These are phyloP conservation scores for Cladorrhinum samala DNA, from an alignment of 495 filamentous ascomycete genomes.

Conservation along the genomic window DNA sequence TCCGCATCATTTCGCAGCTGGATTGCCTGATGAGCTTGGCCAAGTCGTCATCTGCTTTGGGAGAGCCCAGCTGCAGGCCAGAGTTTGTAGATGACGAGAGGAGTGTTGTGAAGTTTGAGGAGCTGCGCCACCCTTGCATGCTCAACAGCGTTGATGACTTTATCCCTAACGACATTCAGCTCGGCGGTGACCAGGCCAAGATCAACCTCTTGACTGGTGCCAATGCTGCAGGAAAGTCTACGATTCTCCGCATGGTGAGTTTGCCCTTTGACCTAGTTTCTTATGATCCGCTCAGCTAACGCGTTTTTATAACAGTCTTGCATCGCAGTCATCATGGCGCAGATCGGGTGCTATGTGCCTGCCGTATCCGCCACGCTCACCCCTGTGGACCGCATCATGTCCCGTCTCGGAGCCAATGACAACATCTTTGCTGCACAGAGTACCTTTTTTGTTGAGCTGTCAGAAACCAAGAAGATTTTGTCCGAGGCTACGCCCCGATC, in stretches of 20 bases:
- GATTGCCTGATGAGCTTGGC: constrained; percentile 93
- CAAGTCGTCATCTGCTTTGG: constrained; percentile 75
- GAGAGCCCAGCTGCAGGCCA: constrained; percentile 83
- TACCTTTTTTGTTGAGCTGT: constrained; percentile 97
- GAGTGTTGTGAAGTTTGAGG: constrained; percentile 82
- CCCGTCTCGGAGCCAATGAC: constrained; percentile 94
- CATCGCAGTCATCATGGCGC: constrained; percentile 96
- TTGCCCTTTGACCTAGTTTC: background rate
- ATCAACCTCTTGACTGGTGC: constrained; percentile 93
- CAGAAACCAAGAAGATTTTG: constrained; percentile 97
- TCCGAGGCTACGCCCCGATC: constrained; percentile 90
- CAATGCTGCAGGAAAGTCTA: constrained; percentile 97
- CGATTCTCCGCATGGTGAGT: constrained; percentile 89
- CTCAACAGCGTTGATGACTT: constrained; percentile 83
- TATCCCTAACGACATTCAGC: constrained; percentile 89
- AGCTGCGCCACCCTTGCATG: constrained; percentile 93
- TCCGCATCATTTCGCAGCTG: constrained; percentile 81
- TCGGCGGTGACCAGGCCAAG: constrained; percentile 74
- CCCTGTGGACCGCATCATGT: constrained; percentile 97
- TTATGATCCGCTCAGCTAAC: constrained; percentile 5
- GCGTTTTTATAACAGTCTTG: constrained; percentile 48
- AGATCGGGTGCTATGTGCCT: constrained; percentile 92
- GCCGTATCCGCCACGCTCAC: constrained; percentile 79
- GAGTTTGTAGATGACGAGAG: constrained; percentile 75
- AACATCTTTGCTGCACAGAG: constrained; percentile 98